A percentile compares a stretch with the other conserved stretches of the same genome.
phyloP scores from a whole-genome alignment of 176 grass and related monocot genomes.

The Typha latifolia region DNA sequence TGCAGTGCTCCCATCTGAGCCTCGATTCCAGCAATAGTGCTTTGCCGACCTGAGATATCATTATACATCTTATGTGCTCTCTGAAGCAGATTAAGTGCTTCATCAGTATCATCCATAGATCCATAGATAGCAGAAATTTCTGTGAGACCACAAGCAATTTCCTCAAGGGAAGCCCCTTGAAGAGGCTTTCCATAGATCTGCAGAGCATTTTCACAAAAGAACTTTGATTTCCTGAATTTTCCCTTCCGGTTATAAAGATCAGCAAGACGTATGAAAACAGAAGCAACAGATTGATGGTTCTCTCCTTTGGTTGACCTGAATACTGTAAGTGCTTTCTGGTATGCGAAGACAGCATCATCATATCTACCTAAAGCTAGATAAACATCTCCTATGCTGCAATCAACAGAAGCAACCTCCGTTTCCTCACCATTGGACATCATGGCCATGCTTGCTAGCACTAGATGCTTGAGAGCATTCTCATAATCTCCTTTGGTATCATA shows the following conservation, averaged over 20 bases:
- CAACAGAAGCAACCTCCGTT: constrained; percentile 20
- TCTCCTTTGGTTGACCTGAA: constrained; percentile 18
- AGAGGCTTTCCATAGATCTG: constrained; percentile 20
- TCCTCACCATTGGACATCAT: constrained; percentile 25
- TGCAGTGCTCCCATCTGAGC: constrained; percentile 23
- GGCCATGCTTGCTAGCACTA: constrained; percentile 15
- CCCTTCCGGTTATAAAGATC: constrained; percentile 20
- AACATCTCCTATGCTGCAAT: constrained; percentile 21
- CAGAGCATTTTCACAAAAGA: constrained; percentile 23
- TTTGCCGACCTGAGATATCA: constrained; percentile 16
- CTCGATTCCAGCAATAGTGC: constrained; percentile 17
- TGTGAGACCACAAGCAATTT: constrained; percentile 15
- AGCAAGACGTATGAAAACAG: constrained; percentile 20
- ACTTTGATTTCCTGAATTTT: constrained; percentile 15
- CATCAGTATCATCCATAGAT: constrained; percentile 18
- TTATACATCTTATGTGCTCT: constrained; percentile 22
- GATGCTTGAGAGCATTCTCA: constrained; percentile 18
- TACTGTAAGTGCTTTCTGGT: constrained; percentile 16
- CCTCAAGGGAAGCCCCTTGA: constrained; percentile 13
- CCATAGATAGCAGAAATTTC: constrained; percentile 21
- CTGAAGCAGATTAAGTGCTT: constrained; percentile 25
- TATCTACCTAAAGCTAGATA: constrained; percentile 20
- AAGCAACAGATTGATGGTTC: constrained; percentile 16
- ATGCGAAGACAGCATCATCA: constrained; percentile 23
- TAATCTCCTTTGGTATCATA: constrained; percentile 17